Evolutionary conservation across 805 yeast genomes (phyloP), one percentile per base, ranked within the genome.

Genomic region (Danielozyma ontarioensis): DNA sequence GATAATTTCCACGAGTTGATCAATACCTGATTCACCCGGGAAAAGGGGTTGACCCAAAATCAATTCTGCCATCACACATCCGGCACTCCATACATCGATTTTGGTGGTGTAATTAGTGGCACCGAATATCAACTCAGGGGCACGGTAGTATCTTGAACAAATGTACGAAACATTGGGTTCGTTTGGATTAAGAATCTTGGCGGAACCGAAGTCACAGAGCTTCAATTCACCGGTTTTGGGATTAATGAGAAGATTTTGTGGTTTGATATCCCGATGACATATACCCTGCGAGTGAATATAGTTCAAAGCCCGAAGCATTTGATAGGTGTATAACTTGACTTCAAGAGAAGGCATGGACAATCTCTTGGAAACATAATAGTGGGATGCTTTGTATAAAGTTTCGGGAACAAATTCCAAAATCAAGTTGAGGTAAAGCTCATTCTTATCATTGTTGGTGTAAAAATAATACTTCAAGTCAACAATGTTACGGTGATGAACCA

Each of bases 11-110:
- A 90, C 97, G 50, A 90, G 74, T 61, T 93, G 98, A 58, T 93
- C 98, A 38, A 93, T 90, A 25, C 98, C 97, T 39, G 89, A 80
- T 57, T 93, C 97, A 28, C 98, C 98, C 10, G 98, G 98, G 64
- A 93, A 93, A 44, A 93, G 68, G 11, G 98, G 98, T 57, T 88
- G 97, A 13, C 98, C 97, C 36, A 93, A 72, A 42, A 89, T 77
- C 50, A 93, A 68, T 63, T 93, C 98, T 4, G 97, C 97, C 86
- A 93, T 88, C 15, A 93, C 98, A 67, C 98, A 93, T 14, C 96
- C 96, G 11, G 95, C 87, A 11, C 96, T 85, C 98, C 98, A 93
- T 30, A 93, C 78, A 57, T 93, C 98, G 45, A 93, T 93, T 59
- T 90, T 89, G 19, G 97, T 88, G 5, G 97, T 87, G 61, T 93